Base-by-base conservation (phyloP, 2,329 filamentous ascomycete genomes). In the Beauveria bassiana region DNA sequence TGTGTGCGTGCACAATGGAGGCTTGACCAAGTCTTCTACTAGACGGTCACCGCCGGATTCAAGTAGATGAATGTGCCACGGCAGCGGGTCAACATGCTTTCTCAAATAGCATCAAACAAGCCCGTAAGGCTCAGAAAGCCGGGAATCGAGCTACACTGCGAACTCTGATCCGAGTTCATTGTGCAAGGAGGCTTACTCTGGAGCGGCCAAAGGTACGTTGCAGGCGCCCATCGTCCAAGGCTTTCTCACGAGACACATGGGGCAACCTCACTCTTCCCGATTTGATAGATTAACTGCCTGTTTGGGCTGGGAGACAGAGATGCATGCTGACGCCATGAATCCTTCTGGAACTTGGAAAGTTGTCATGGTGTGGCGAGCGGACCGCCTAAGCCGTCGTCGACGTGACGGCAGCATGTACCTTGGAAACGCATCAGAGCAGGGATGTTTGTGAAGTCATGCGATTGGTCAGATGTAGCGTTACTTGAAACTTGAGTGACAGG, bases 291-390 rank as follows among this genome's bases (percentile, higher is more conserved):
- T 28, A 18, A 10, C 38, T 24, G 47, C 43, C 26, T 14, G 10
- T 38, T 62, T 64, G 63, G 34, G 49, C 60, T 40, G 52, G 56
- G 40, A 61, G 54, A n/a, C 8, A 51, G 34, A 46, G 62, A 61
- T 58, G 62, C 42, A 53, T 38, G 52, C 62, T 70, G 69, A 70
- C 69, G 68, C 66, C 69, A 70, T 70, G 56, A 51, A 63, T 57
- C 65, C 28, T 47, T 24, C 20, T 43, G 20, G 58, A 45, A 24
- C 26, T 20, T 7, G 34, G 51, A 28, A 46, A 20, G 9, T 20
- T 38, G 34, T 38, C 42, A 55, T 16, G 28, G 59, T 43, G 43
- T 49, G 59, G 59, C 43, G 26, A 54, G 26, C 42, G 26, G 42
- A 47, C 43, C 50, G 50, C 59, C 31, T 12, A 34, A 34, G 31